phyloP scores from a whole-genome alignment of 306 rosid genomes.

The Acacia melanoxylon region DNA sequence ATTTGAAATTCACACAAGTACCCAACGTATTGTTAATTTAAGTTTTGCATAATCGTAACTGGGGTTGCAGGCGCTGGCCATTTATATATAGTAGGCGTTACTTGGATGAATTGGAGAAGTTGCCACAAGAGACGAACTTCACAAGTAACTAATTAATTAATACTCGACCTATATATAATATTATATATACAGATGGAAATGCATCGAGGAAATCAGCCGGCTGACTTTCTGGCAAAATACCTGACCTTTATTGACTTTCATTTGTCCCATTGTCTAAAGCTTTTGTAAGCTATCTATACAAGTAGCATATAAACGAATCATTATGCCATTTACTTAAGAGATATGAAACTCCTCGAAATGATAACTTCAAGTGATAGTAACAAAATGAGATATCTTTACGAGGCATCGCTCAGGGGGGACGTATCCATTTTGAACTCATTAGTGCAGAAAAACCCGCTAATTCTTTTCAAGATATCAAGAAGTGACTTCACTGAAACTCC shows the following conservation, averaged over 20 bases:
- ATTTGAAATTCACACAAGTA: no score
- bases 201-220: no score
- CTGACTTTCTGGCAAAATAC: not conserved
- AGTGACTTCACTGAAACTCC: not conserved
- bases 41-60: no score
- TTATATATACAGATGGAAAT: no score
- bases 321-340: not conserved
- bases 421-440: not conserved
- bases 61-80: not conserved
- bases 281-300: not conserved
- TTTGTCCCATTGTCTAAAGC: not conserved
- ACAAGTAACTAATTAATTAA: not conserved
- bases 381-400: not conserved
- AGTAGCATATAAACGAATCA: not conserved
- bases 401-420: not conserved
- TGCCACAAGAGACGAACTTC: not conserved
- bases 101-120: not conserved
- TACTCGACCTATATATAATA: not conserved
- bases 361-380: not conserved
- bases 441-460: not conserved
- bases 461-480: not conserved
- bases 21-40: no score
- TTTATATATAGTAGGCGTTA: not conserved
- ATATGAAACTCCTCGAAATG: not conserved
- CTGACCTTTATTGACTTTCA: not conserved